phyloP scores from a whole-genome alignment of 352 stramenopile species.

The Albugo candida region DNA sequence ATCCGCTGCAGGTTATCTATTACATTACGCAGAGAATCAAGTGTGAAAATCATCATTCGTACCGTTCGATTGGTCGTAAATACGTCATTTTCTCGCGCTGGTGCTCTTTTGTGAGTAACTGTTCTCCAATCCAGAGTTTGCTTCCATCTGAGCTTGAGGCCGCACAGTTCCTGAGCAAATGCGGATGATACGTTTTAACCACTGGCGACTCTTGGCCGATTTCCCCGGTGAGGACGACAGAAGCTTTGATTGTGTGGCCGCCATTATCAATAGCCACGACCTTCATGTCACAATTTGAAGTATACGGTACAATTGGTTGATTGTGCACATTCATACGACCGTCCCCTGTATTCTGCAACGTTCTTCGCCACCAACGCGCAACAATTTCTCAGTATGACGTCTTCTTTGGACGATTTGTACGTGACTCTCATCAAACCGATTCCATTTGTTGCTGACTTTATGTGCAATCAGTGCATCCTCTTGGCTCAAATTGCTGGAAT shows the following conservation, averaged over 20 bases:
- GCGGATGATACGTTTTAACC: not conserved
- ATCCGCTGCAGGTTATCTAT: constrained; percentile 18
- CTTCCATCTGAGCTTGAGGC: not conserved
- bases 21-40: not conserved
- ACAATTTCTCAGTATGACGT: too few relatives aligned
- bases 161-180: not conserved
- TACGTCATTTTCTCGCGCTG: constrained; percentile 9
- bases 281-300: constrained; percentile 2
- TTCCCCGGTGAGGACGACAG: constrained; percentile 11
- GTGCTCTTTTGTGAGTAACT: constrained; percentile 30
- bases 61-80: constrained; percentile 12
- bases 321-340: too few relatives aligned
- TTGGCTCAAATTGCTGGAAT: too few relatives aligned
- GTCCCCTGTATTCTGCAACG: too few relatives aligned
- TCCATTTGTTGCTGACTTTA: too few relatives aligned
- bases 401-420: too few relatives aligned
- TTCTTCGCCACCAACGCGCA: too few relatives aligned
- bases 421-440: too few relatives aligned
- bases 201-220: not conserved
- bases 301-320: not conserved
- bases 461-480: too few relatives aligned
- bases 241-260: constrained; percentile 41
- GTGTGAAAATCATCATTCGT: not conserved
- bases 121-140: constrained; percentile 19
- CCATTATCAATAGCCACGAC: constrained; percentile 38